Base-by-base conservation (phyloP, 805 yeast genomes). In the Zygosaccharomyces gambellarensis region DNA sequence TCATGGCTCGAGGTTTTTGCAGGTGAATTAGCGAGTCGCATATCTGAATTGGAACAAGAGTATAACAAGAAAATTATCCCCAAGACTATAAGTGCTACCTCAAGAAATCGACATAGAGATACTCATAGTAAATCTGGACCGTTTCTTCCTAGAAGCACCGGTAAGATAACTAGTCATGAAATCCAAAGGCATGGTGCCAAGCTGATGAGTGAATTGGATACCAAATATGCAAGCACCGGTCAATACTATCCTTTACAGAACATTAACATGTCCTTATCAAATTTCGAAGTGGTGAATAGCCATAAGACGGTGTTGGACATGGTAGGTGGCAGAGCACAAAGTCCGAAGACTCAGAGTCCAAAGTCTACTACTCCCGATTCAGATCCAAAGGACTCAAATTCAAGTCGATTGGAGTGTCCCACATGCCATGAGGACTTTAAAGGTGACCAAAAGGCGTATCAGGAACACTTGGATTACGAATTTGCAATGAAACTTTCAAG, bases 1-100 rank as follows among this genome's bases (percentile, higher is more conserved):
- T 82, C 80, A 19, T 92, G 99, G 99, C 69, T 92, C 6, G 80
- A 75, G 34, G 95, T 92, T 0, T 90, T 83, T 70, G 76, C 86
- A 1, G 90, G 90, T 0, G 99, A 92, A 59, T 67, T 92, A 28
- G 69, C 78, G 27, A 81, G 82, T 44, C 65, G 99, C 47, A 64
- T 90, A 4, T 71, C 77, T 27, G 98, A 92, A 57, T 60, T 85
- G 19, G 90, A 87, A 53, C 95, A 89, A 57, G 74, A 74, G 51
- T 64, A 63, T 46, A 60, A 58, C 19, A 64, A 61, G 45, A 50
- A 64, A 0, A 48, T 66, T 8, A 62, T 81, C 29, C 84, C 85
- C 7, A 74, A 72, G 51, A 79, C 84, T 0, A 52, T 79, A 2
- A 63, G 72, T 11, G 56, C 77, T 1, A 70, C 67, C 31, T 51